Conservation (phyloP, 176 grass and related monocot species). For the Luzula sylvatica region DNA sequence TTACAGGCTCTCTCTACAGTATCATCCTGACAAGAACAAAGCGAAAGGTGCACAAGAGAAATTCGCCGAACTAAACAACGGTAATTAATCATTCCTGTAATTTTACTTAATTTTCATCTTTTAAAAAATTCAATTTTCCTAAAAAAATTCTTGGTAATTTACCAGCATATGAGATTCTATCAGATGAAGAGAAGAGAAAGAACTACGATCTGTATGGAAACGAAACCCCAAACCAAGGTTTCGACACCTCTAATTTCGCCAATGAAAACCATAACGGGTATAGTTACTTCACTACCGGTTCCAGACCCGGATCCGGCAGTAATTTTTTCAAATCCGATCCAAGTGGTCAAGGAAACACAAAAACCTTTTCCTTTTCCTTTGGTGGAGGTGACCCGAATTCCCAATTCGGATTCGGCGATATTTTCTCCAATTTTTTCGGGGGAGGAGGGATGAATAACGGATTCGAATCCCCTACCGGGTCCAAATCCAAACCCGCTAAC, state of each 20-base stretch:
- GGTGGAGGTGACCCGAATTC: constrained; percentile 53
- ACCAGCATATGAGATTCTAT: constrained; percentile 87
- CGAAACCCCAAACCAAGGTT: constrained; percentile 55
- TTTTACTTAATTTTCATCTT: not conserved
- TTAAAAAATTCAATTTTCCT: constrained; percentile 3
- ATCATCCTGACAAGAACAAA: constrained; percentile 99
- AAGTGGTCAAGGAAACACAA: constrained; percentile 51
- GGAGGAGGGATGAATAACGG: constrained; percentile 31
- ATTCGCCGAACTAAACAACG: constrained; percentile 93
- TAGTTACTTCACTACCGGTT: constrained; percentile 49
- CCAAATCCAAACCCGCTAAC: constrained; percentile 26
- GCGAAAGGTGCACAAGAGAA: constrained; percentile 67
- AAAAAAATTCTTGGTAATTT: not conserved
- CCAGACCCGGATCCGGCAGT: constrained; percentile 24
- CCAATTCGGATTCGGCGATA: constrained; percentile 56
- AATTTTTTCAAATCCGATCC: constrained; percentile 52
- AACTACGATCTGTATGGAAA: constrained; percentile 83
- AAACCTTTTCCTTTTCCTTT: constrained; percentile 86
- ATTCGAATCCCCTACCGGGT: constrained; percentile 34
- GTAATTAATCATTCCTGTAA: constrained; percentile 28
- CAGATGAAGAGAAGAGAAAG: constrained; percentile 98
- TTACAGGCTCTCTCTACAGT: constrained; percentile 72
- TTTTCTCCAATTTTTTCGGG: constrained; percentile 80
- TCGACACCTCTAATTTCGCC: constrained; percentile 51
- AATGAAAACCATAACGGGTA: constrained; percentile 38